A percentile compares a stretch with the other conserved stretches of the same genome.
These are phyloP conservation scores for Orobanche coerulescens DNA, from an alignment of 257 asterid genomes.

Conservation along the genomic window DNA sequence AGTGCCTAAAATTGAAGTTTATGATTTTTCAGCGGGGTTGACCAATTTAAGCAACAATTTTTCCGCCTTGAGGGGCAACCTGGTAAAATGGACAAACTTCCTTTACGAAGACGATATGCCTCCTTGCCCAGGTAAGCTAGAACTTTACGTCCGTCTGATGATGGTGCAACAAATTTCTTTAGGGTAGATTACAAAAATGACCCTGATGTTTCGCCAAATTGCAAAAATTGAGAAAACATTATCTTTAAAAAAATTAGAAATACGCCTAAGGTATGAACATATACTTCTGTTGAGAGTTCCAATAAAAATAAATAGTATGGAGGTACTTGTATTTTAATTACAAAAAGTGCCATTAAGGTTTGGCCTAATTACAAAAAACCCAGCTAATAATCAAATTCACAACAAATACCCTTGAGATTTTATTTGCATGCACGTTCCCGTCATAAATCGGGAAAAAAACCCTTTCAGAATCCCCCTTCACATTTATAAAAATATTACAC, in stretches of 20 bases:
- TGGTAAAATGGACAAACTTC: conserved; percentile 56
- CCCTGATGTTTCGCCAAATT: not conserved
- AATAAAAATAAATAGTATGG: not conserved
- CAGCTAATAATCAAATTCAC: too few relatives aligned
- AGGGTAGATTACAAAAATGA: not conserved
- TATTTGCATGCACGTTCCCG: too few relatives aligned
- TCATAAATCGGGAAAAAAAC: too few relatives aligned
- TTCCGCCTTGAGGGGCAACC: conserved; percentile 70
- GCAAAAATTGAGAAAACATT: too few relatives aligned
- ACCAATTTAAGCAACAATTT: conserved; percentile 84
- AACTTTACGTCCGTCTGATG: not conserved
- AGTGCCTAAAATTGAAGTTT: not conserved
- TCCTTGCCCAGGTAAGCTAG: conserved; percentile 79
- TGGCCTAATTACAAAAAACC: too few relatives aligned
- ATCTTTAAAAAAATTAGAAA: too few relatives aligned
- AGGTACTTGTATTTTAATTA: too few relatives aligned
- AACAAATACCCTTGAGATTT: too few relatives aligned
- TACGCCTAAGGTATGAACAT: not conserved
- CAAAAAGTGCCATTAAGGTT: too few relatives aligned
- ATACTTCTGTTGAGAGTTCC: not conserved
- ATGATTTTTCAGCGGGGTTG: conserved; percentile 61
- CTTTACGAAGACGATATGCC: conserved; percentile 69
- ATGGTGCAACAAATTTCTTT: not conserved
- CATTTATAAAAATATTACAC: too few relatives aligned
- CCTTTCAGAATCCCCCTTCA: too few relatives aligned